Conservation (phyloP, 2,329 filamentous ascomycete species). For the Apiospora saccharicola region DNA sequence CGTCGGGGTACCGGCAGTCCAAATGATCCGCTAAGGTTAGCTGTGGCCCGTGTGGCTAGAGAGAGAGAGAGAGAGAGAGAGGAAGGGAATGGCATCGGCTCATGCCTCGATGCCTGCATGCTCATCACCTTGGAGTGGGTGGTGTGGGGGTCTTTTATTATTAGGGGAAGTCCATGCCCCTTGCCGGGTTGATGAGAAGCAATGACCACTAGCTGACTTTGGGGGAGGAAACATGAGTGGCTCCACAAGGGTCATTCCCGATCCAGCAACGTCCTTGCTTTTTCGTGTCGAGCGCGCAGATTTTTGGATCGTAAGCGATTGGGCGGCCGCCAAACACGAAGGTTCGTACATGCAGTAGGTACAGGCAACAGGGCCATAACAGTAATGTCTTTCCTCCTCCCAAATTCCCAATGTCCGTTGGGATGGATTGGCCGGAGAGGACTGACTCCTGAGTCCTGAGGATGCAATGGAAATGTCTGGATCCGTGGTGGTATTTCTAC, state of each 20-base stretch:
- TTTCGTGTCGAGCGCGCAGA: conserved; percentile 16
- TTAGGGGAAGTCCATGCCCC: conserved; percentile 20
- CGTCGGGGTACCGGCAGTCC: conserved; percentile 5
- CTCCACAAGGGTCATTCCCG: conserved; percentile 18
- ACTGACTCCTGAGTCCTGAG: background rate
- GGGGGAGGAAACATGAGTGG: conserved; percentile 10
- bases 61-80: background rate
- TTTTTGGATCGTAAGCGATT: conserved; percentile 5
- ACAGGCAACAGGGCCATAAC: background rate
- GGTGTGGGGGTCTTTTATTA: conserved; percentile 12
- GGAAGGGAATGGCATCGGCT: background rate
- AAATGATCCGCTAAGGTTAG: conserved; percentile 7
- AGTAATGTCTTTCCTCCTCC: background rate
- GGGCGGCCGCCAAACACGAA: conserved; percentile 9
- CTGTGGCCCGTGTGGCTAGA: background rate
- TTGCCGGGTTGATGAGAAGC: conserved; percentile 7
- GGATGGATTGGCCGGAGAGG: background rate
- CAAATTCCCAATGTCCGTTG: background rate
- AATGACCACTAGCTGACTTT: conserved; percentile 8
- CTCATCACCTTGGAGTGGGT: conserved; percentile 15
- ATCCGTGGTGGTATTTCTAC: background rate
- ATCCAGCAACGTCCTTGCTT: conserved; percentile 16
- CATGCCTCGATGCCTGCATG: conserved; percentile 4
- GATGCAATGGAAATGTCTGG: background rate
- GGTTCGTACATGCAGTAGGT: background rate